phyloP scores from a whole-genome alignment of 192 early-diverging fungal genomes.

The Umbelopsis vinacea region DNA sequence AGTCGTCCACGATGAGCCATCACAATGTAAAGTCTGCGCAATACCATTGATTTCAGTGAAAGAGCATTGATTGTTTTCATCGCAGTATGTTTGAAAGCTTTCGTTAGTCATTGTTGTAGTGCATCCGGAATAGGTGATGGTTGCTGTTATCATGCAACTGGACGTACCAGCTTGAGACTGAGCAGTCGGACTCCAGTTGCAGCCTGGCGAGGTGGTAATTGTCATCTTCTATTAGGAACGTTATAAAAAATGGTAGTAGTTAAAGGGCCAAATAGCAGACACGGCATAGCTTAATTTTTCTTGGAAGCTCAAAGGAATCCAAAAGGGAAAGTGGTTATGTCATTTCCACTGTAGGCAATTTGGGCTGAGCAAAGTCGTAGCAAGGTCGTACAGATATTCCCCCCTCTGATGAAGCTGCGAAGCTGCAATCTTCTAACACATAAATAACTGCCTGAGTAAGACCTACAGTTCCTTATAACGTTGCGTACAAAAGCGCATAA shows the following conservation, averaged over 20 bases:
- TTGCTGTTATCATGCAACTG: neutral
- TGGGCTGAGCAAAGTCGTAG: neutral
- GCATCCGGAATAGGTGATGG: neutral
- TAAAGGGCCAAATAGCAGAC: neutral
- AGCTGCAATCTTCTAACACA: no score
- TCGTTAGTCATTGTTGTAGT: conserved; percentile 7
- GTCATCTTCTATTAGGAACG: conserved; percentile 6
- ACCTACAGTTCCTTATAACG: no score
- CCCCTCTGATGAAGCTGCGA: neutral
- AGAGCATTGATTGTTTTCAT: neutral
- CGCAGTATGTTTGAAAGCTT: neutral
- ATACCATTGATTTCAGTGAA: conserved; percentile 42
- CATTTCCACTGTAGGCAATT: conserved; percentile 8
- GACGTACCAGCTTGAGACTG: neutral
- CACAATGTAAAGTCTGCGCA: conserved; percentile 29
- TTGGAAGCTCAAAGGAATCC: no score
- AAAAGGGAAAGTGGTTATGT: neutral
- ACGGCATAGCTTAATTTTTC: neutral
- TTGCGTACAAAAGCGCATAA: no score
- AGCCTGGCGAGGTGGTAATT: conserved; percentile 3
- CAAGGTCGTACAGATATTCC: neutral
- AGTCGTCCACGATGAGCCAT: conserved; percentile 4
- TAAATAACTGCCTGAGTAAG: no score
- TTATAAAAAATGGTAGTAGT: neutral
- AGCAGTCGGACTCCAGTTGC: neutral